Percentiles rank a stretch among this genome's conserved stretches.
These are phyloP conservation scores for Elsinoe ampelina DNA, from an alignment of 2,329 filamentous ascomycete species.

Conservation along the genomic window DNA sequence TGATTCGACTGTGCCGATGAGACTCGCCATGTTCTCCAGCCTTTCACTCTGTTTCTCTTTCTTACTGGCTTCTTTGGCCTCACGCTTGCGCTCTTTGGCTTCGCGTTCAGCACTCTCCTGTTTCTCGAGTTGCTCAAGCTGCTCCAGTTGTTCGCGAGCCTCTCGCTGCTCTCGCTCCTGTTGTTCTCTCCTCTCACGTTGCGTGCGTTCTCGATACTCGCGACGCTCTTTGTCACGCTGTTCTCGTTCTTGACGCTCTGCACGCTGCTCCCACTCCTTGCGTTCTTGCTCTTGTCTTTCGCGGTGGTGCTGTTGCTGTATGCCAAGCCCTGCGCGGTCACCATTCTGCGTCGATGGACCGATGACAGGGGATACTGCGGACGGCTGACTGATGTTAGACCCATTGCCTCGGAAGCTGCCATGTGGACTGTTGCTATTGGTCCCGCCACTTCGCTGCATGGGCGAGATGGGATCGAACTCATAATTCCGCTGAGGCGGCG, in stretches of 20 bases:
- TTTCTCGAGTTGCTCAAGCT: not conserved
- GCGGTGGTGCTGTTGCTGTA: not conserved
- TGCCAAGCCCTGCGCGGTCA: not conserved
- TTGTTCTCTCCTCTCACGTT: conserved; percentile 1
- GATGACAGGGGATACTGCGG: conserved; percentile 11
- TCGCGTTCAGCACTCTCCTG: not conserved
- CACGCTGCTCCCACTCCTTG: not conserved
- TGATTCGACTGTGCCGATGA: not conserved
- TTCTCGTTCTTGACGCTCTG: not conserved
- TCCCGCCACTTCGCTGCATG: not conserved
- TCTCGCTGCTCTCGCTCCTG: conserved; percentile 8
- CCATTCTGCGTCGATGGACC: not conserved
- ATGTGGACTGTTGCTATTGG: not conserved
- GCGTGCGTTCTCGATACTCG: conserved; percentile 1
- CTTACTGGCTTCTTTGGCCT: not conserved
- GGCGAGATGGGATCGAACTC: conserved; percentile 21
- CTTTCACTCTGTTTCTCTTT: not conserved
- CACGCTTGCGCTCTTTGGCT: not conserved
- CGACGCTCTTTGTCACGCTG: not conserved
- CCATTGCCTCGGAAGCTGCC: conserved; percentile 13
- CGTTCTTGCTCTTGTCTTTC: not conserved
- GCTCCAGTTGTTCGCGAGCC: not conserved
- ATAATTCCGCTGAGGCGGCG: conserved; percentile 20
- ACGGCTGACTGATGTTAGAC: conserved; percentile 14
- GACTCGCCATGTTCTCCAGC: not conserved